Evolutionary conservation across 2,329 filamentous ascomycete genomes (phyloP).

Genomic region (Monilinia laxa): DNA sequence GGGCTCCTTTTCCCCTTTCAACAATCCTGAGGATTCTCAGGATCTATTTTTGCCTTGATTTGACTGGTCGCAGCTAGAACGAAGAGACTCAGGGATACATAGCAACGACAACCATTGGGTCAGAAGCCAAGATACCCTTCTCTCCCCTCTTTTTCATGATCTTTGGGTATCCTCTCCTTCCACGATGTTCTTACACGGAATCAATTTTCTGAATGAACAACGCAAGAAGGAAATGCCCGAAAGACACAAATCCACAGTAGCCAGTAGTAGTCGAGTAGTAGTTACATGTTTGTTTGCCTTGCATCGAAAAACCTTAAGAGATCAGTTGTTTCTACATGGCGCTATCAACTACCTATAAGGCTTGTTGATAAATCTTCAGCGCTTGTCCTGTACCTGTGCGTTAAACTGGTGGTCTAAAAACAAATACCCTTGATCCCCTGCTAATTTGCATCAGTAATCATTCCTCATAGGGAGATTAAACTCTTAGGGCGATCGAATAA

Average conservation of each 20-base stretch:
- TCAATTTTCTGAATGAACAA: not conserved
- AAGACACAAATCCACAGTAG: slow-evolving; percentile 5
- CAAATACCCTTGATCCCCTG: not conserved
- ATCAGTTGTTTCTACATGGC: not conserved
- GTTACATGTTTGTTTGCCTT: not conserved
- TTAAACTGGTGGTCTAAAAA: not conserved
- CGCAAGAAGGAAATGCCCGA: not conserved
- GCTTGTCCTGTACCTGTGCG: slow-evolving; percentile 1
- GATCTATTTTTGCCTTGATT: not conserved
- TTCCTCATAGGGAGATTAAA: not conserved
- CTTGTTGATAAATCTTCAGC: slow-evolving; percentile 5
- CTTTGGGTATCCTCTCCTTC: not conserved
- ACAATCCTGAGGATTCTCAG: too few species aligned
- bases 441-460: not conserved
- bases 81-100: too few species aligned
- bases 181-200: not conserved
- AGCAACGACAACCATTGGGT: not conserved
- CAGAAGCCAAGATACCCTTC: too few species aligned
- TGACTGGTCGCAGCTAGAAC: not conserved
- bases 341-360: slow-evolving; percentile 1
- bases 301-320: not conserved
- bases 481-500: not conserved
- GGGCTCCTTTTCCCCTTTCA: not conserved
- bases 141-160: not conserved
- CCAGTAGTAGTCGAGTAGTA: not conserved